A percentile compares a stretch with the other conserved stretches of the same genome.
Conservation (phyloP, 805 yeast species). For the Cyberlindnera xylosilytica region DNA sequence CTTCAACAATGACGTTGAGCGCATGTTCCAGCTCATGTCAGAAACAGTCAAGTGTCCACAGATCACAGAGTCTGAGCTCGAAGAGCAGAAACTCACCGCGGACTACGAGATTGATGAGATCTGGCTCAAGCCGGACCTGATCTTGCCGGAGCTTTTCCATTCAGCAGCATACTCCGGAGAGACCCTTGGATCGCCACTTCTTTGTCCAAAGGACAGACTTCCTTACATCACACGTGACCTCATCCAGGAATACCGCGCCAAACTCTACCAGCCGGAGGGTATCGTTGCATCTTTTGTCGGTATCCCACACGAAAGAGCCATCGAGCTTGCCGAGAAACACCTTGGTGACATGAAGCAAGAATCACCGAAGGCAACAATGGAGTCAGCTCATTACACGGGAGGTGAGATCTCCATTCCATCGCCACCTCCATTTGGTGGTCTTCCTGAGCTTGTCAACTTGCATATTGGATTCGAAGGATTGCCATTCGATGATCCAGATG, state of each 20-base stretch:
- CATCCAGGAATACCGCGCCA: slow-evolving; percentile 56
- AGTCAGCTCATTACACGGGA: slow-evolving; percentile 53
- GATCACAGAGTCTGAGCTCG: slow-evolving; percentile 65
- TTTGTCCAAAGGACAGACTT: slow-evolving; percentile 73
- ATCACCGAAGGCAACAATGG: slow-evolving; percentile 27
- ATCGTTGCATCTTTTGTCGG: slow-evolving; percentile 88
- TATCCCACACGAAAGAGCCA: slow-evolving; percentile 65
- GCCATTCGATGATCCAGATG: slow-evolving; percentile 78
- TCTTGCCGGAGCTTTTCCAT: slow-evolving; percentile 88
- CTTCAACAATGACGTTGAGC: slow-evolving; percentile 78
- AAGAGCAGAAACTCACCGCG: slow-evolving; percentile 70
- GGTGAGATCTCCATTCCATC: slow-evolving; percentile 55
- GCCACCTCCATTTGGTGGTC: slow-evolving; percentile 43
- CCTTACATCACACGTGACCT: slow-evolving; percentile 49
- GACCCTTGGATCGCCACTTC: slow-evolving; percentile 81
- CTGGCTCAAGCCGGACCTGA: slow-evolving; percentile 76
- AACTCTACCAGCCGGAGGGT: slow-evolving; percentile 74
- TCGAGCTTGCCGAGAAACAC: slow-evolving; percentile 56
- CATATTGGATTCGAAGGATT: slow-evolving; percentile 87
- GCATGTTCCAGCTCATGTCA: slow-evolving; percentile 71
- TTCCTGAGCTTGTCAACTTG: slow-evolving; percentile 74
- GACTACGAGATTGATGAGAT: slow-evolving; percentile 82
- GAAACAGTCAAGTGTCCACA: slow-evolving; percentile 77
- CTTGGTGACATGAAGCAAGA: slow-evolving; percentile 58
- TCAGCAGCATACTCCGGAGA: slow-evolving; percentile 69